A percentile compares a stretch with the other conserved stretches of the same genome.
phyloP scores from a whole-genome alignment of 2,329 filamentous ascomycete genomes.

The Aspergillus quadricinctus region DNA sequence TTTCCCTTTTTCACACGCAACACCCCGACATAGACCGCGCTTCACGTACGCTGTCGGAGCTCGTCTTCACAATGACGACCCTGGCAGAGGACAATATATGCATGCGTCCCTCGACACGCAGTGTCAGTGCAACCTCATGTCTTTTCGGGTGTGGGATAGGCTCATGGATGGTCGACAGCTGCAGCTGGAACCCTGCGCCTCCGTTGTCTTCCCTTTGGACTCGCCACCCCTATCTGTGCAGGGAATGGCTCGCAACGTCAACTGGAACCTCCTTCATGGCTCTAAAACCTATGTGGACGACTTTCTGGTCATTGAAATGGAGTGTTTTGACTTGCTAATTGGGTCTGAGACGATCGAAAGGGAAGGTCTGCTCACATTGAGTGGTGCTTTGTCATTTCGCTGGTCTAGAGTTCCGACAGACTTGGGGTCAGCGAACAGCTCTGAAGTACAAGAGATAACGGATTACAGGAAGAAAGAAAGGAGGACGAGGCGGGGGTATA shows the following conservation, averaged over 20 bases:
- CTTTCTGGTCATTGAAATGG: no score
- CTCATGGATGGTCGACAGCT: background rate
- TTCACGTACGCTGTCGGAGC: background rate
- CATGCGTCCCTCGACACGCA: background rate
- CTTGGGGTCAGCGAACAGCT: no score
- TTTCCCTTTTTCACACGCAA: background rate
- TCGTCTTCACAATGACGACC: background rate
- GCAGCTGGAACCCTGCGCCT: background rate
- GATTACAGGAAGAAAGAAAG: no score
- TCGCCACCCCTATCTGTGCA: background rate
- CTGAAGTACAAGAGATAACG: no score
- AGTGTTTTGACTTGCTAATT: no score
- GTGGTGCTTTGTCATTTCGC: no score
- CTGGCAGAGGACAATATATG: background rate
- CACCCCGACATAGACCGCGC: background rate
- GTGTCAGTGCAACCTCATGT: background rate
- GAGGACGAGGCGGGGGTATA: no score
- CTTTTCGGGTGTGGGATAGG: background rate
- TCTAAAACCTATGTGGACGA: no score
- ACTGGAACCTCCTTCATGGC: no score
- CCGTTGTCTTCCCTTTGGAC: background rate
- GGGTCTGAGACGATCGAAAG: no score
- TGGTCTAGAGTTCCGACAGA: no score
- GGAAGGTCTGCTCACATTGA: no score
- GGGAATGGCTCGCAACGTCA: background rate